Evolutionary conservation across 140 eudicot species (phyloP), one percentile per base, ranked within the genome.

Genomic region (Cichorium intybus): DNA sequence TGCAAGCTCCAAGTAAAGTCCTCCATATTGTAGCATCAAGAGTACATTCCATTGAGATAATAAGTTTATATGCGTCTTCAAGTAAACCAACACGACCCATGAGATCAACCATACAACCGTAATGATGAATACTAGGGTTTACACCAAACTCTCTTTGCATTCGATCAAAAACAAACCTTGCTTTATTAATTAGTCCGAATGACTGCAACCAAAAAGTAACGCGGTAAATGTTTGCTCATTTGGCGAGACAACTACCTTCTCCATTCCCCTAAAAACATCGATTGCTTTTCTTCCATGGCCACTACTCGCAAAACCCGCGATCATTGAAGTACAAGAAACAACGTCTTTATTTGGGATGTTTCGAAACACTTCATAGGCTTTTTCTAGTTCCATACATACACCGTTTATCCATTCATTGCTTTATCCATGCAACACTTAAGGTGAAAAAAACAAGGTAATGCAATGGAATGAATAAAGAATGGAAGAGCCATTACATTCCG

Each of bases 1-100:
- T 87, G 64, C 97, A 90, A 27, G 96, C 86, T 21, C 86, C 87
- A 7, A 90, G 94, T 61, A 90, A 70, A 21, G 95, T 90, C 70
- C 97, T 87, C 97, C 97, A 90, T n/a, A 90, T 77, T 9, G 84
- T 69, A 4, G 90, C 80, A 65, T 90, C 97, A 1, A 95, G 95
- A 57, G 82, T 76, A 59, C 82, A 65, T 8, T n/a, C 50, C 95
- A 87, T 87, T 16, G 88, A 75, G 0, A 39, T 6, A 11, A 90
- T 76, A 47, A 84, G 77, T 5, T 87, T 75, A 24, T 82, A 90
- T 0, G 97, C 97, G 60, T 84, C 85, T 26, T 84, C 82, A 28
- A 90, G 73, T 65, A 80, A 73, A 45, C 97, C 97, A 0, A 82
- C 84, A 37, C 97, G 94, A 50, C 97, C 87, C 79, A 90, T 70